Conservation (phyloP, 768 basidiomycete species). For the Calvatia gigantea region DNA sequence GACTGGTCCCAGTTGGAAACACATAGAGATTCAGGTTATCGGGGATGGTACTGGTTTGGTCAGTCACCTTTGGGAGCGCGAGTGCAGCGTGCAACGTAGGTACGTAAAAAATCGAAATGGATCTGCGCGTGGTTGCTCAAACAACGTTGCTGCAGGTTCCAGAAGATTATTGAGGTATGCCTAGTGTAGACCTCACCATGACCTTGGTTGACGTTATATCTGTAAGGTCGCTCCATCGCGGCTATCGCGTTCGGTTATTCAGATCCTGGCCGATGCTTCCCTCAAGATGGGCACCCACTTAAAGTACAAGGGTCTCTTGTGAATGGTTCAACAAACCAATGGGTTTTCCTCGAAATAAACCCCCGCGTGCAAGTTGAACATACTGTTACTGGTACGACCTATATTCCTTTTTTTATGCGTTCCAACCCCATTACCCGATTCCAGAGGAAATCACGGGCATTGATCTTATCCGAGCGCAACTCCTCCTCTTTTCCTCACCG, state of each 20-base stretch:
- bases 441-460: constrained; percentile 86
- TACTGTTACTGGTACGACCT: constrained; percentile 71
- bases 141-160: constrained; percentile 36
- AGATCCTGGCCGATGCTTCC: constrained; percentile 69
- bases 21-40: constrained; percentile 85
- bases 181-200: neutral
- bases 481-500: constrained; percentile 64
- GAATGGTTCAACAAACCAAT: constrained; percentile 62
- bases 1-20: constrained; percentile 69
- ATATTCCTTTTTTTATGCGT: neutral
- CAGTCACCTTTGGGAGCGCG: constrained; percentile 86
- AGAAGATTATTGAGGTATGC: constrained; percentile 83
- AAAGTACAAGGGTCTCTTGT: constrained; percentile 82
- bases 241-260: constrained; percentile 63
- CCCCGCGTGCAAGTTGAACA: constrained; percentile 93
- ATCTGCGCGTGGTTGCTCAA: neutral
- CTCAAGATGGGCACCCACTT: constrained; percentile 75
- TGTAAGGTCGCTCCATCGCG: constrained; percentile 66
- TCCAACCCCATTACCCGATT: neutral
- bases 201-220: neutral
- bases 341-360: constrained; percentile 91
- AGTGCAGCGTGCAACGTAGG: constrained; percentile 87
- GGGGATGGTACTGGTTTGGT: constrained; percentile 77
- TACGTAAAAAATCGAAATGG: constrained; percentile 26
- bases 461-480: constrained; percentile 86